Conservation (phyloP, 2,329 filamentous ascomycete genomes). For the Trichophyton mentagrophytes region DNA sequence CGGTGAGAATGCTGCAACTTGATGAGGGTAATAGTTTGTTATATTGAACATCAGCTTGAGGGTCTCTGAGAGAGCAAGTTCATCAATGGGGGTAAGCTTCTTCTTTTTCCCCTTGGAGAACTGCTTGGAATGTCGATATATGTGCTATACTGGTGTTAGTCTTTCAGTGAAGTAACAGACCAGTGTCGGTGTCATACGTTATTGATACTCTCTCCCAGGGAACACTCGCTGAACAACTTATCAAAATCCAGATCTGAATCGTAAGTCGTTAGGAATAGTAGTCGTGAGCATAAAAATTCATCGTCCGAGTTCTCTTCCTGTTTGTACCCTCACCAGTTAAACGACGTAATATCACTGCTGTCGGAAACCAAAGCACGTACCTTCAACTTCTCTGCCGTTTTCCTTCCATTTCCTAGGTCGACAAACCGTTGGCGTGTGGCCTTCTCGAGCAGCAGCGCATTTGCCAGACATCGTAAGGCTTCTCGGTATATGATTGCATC, state of each 20-base stretch:
- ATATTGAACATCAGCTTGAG: conserved; percentile 85
- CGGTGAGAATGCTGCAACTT: conserved; percentile 49
- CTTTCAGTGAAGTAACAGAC: neutral
- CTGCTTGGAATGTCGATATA: conserved; percentile 54
- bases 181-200: conserved; percentile 23
- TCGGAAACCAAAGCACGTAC: conserved; percentile 17
- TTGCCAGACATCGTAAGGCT: conserved; percentile 71
- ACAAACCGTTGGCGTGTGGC: conserved; percentile 60
- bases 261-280: conserved; percentile 72
- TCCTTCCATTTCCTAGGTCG: conserved; percentile 53
- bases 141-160: conserved; percentile 34
- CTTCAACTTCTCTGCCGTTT: conserved; percentile 58
- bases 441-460: conserved; percentile 60
- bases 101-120: conserved; percentile 33
- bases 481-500: conserved; percentile 55
- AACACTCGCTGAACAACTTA: conserved; percentile 51
- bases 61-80: conserved; percentile 70
- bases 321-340: neutral
- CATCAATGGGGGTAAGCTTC: conserved; percentile 42
- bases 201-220: conserved; percentile 55
- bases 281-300: conserved; percentile 70
- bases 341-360: too few relatives aligned
- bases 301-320: conserved; percentile 61
- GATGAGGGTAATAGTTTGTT: conserved; percentile 57
- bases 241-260: conserved; percentile 55